Evolutionary conservation across 768 basidiomycete species (phyloP).

Genomic region (Sporobolomyces roseus): DNA sequence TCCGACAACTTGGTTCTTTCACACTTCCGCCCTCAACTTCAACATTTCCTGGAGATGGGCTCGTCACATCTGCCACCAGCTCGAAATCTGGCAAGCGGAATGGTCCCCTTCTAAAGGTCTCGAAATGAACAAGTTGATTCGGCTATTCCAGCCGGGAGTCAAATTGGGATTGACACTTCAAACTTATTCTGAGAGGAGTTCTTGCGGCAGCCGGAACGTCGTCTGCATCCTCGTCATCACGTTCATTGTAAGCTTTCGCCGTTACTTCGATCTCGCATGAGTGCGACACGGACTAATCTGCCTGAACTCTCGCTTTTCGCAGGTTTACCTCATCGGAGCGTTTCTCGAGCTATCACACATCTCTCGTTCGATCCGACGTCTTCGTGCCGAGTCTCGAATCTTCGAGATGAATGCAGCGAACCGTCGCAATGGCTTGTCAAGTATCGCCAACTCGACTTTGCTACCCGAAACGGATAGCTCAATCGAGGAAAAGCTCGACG

Average conservation of each 20-base stretch:
- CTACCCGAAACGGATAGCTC: not conserved
- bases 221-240: not conserved
- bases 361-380: not conserved
- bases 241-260: not conserved
- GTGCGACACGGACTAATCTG: too few species aligned
- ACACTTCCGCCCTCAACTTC: not conserved
- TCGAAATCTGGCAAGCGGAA: not conserved
- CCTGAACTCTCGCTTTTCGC: not conserved
- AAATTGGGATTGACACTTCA: not conserved
- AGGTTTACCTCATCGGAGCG: conserved; percentile 30
- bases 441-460: not conserved
- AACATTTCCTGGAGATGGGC: not conserved
- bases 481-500: conserved; percentile 10
- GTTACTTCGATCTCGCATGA: too few species aligned
- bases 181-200: not conserved
- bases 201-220: not conserved
- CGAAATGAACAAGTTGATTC: conserved; percentile 1
- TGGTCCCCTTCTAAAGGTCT: conserved; percentile 1
- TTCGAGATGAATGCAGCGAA: not conserved
- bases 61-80: not conserved
- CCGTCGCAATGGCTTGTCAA: not conserved
- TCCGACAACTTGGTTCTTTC: not conserved
- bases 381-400: not conserved
- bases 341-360: conserved; percentile 21
- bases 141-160: conserved; percentile 4